Percentiles rank a stretch among this genome's conserved stretches.
These are phyloP conservation scores for Colletotrichum simmondsii DNA, from an alignment of 2,329 filamentous ascomycete genomes.

Conservation along the genomic window DNA sequence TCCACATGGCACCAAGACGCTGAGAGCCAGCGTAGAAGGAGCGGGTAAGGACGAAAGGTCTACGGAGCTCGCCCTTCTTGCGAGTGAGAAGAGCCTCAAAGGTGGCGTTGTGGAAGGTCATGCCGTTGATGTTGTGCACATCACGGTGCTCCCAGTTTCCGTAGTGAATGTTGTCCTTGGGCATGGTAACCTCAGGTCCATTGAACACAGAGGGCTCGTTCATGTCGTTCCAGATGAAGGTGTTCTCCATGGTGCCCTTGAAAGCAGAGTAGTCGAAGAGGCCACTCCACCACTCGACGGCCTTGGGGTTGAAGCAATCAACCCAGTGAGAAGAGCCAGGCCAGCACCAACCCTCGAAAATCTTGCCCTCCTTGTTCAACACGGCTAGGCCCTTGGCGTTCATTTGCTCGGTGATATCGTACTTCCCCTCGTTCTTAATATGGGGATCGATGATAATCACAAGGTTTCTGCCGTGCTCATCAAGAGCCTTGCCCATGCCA, in stretches of 20 bases:
- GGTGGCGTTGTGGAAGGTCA: conserved; percentile 96
- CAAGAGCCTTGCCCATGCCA: conserved; percentile 88
- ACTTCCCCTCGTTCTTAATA: conserved; percentile 90
- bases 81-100: conserved; percentile 86
- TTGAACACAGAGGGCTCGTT: conserved; percentile 99
- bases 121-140: conserved; percentile 93
- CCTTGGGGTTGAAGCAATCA: conserved; percentile 94
- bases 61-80: conserved; percentile 84
- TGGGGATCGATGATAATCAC: conserved; percentile 97
- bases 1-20: conserved; percentile 96
- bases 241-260: conserved; percentile 86
- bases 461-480: conserved; percentile 86
- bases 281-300: conserved; percentile 88
- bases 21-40: conserved; percentile 94
- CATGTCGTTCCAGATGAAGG: conserved; percentile 99
- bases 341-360: conserved; percentile 99
- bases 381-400: conserved; percentile 86
- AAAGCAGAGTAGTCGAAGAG: conserved; percentile 91
- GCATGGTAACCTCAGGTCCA: conserved; percentile 97
- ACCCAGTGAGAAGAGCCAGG: conserved; percentile 97
- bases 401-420: conserved; percentile 81
- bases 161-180: conserved; percentile 94
- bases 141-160: conserved; percentile 97
- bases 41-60: conserved; percentile 92
- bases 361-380: conserved; percentile 87